Evolutionary conservation across 768 basidiomycete species (phyloP).

Genomic region (Obba rivulosa): DNA sequence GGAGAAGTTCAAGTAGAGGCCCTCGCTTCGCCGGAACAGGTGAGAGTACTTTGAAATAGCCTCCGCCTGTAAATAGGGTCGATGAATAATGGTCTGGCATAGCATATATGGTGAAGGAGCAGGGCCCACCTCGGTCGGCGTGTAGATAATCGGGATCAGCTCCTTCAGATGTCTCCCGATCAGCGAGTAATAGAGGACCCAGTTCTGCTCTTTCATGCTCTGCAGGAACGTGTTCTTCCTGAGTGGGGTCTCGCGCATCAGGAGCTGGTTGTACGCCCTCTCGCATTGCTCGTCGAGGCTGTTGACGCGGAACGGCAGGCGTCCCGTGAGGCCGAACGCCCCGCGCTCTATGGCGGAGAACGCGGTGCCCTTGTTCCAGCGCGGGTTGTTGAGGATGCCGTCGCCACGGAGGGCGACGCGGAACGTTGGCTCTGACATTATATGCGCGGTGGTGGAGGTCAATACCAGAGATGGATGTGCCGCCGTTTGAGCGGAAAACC

Average conservation of each 20-base stretch:
- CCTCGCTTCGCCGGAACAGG: slow-evolving; percentile 74
- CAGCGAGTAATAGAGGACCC: slow-evolving; percentile 75
- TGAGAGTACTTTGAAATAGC: slow-evolving; percentile 83
- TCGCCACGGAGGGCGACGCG: slow-evolving; percentile 56
- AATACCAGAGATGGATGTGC: too few relatives aligned
- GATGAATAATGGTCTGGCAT: not conserved
- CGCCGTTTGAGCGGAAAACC: too few relatives aligned
- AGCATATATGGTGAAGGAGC: not conserved
- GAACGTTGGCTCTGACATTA: slow-evolving; percentile 2
- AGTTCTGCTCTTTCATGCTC: slow-evolving; percentile 73
- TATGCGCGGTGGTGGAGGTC: slow-evolving; percentile 9
- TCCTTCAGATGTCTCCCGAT: slow-evolving; percentile 37
- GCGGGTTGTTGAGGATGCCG: slow-evolving; percentile 54
- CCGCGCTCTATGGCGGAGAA: slow-evolving; percentile 66
- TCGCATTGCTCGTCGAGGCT: slow-evolving; percentile 70
- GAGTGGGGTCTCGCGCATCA: slow-evolving; percentile 31
- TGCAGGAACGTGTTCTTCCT: slow-evolving; percentile 73
- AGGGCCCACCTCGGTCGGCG: slow-evolving; percentile 62
- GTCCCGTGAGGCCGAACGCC: slow-evolving; percentile 50
- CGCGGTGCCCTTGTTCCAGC: slow-evolving; percentile 80
- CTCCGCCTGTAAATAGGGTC: slow-evolving; percentile 45
- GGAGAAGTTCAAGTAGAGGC: slow-evolving; percentile 62
- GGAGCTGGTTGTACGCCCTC: slow-evolving; percentile 68
- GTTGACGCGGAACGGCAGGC: slow-evolving; percentile 34
- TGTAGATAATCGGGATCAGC: slow-evolving; percentile 68